Evolutionary conservation across 495 filamentous ascomycete genomes (phyloP), one percentile per base, ranked within the genome.

Genomic region (Jackrogersella multiformis): DNA sequence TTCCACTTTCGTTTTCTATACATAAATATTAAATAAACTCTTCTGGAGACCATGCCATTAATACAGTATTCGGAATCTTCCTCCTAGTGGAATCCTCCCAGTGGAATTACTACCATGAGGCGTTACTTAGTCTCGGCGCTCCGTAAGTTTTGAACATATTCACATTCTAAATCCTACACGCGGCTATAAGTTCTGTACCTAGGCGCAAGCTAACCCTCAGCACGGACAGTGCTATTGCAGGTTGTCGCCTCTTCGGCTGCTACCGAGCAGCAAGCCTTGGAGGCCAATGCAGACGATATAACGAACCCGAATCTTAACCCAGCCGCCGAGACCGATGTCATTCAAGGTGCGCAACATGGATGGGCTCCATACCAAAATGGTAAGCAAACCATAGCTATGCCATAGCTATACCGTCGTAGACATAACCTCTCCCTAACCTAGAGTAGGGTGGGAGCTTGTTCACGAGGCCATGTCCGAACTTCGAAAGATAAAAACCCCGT

Each of bases 191-290:
- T 45, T 69, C 68, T 76, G 56, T 69, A 15, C 52, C 6, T 23
- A 61, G 57, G 61, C 46, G 56, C 70, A 48, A 21, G 51, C 61
- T 68, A 65, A 73, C 26, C 53, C 51, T 48, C 16, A 7, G 38
- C 38, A 2, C 23, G 4, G 28, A 26, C 61, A 83, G 81, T 84
- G 80, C 80, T 84, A 9, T 73, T 81, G 79, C 81, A 83, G 80
- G 72, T 74, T 57, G 56, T 73, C 55, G 71, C 72, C 18, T 64
- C 76, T 56, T 49, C 74, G 51, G 66, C 62, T 54, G 78, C 79
- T 26, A 72, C 74, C 10, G 69, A 76, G 2, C 79, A 81, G 45
- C 62, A 78, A 57, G 74, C 78, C 5, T 59, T 79, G n/a, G 72
- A 49, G 42, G 41, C 61, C 30, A 67, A 74, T 32, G 34, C 66